phyloP scores from a whole-genome alignment of 148 eudicot genomes.

The Chenopodium suecicum region DNA sequence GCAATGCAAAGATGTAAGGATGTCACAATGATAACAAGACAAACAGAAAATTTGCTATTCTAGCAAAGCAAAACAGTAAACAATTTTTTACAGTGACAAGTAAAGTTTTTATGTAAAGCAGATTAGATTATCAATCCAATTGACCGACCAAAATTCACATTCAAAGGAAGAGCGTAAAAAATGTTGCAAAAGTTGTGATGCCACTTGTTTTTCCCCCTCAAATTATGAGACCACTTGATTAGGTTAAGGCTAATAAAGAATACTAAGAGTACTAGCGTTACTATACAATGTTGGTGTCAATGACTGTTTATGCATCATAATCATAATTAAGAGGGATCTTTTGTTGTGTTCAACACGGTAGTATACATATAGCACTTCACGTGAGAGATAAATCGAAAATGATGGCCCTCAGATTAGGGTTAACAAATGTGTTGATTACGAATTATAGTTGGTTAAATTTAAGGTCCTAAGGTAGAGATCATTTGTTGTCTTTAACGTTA shows the following conservation, averaged over 20 bases:
- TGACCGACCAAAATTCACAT: background rate
- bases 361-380: too few species aligned
- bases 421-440: too few species aligned
- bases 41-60: background rate
- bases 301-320: background rate
- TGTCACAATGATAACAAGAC: background rate
- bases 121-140: background rate
- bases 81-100: background rate
- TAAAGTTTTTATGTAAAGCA: background rate
- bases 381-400: too few species aligned
- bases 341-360: too few species aligned
- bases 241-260: background rate
- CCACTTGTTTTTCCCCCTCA: background rate
- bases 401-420: too few species aligned
- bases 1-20: too few species aligned
- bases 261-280: background rate
- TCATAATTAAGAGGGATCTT: background rate
- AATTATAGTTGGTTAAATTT: too few species aligned
- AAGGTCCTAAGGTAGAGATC: too few species aligned
- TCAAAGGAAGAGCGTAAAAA: background rate
- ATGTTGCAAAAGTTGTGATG: conserved; percentile 2
- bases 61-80: background rate
- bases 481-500: too few species aligned
- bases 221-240: background rate
- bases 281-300: background rate